Conservation (phyloP, 345 rosid genomes). For the Eucalyptus marginata region DNA sequence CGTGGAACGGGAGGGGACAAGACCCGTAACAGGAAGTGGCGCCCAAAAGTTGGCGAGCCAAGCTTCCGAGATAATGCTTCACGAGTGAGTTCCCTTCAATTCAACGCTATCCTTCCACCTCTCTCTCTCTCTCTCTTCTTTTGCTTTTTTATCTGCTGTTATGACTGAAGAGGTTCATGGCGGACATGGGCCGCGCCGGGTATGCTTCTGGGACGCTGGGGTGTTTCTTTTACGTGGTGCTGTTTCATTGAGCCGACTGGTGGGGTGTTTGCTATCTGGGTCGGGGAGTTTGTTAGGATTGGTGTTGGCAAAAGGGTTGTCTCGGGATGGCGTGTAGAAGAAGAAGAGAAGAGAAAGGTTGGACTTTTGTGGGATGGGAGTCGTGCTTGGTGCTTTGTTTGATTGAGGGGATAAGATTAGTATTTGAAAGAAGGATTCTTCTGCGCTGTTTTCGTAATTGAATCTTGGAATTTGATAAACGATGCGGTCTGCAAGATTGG, state of each 20-base stretch:
- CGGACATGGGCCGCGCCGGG: neutral
- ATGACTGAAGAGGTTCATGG: neutral
- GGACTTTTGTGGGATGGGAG: neutral
- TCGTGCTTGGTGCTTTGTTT: neutral
- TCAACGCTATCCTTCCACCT: neutral
- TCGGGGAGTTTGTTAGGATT: neutral
- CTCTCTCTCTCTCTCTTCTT: neutral
- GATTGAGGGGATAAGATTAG: neutral
- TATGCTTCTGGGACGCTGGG: neutral
- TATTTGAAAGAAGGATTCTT: neutral
- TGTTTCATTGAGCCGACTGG: neutral
- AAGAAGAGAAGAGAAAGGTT: neutral
- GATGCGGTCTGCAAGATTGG: neutral
- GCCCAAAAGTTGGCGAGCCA: neutral
- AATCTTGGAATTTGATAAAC: neutral
- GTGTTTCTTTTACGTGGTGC: neutral
- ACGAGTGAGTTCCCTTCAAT: neutral
- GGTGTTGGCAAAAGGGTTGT: neutral
- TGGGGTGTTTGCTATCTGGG: neutral
- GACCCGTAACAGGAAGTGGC: neutral
- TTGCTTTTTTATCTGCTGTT: neutral
- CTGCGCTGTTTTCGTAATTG: neutral
- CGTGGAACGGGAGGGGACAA: neutral
- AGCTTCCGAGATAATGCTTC: neutral
- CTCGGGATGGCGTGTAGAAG: neutral